Percentiles rank a stretch among this genome's conserved stretches.
phyloP scores from a whole-genome alignment of 345 rosid species.

The Jatropha curcas region DNA sequence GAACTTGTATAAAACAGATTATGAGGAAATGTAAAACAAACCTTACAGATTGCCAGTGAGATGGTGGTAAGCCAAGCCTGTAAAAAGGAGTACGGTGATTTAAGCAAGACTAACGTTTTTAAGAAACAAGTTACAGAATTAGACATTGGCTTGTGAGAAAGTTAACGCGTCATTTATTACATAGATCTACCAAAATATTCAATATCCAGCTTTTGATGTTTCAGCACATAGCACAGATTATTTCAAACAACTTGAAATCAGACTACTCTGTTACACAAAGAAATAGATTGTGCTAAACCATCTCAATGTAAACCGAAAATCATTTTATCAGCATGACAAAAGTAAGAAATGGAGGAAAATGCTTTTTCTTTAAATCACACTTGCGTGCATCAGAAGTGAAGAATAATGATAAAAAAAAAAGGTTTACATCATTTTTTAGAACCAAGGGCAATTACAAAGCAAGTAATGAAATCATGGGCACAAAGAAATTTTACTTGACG shows the following conservation, averaged over 20 bases:
- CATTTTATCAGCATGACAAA: not conserved
- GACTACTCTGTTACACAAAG: not conserved
- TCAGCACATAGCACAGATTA: not conserved
- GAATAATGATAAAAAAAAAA: not conserved
- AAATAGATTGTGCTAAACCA: not conserved
- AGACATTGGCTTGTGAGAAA: not conserved
- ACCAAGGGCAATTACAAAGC: not conserved
- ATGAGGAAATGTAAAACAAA: conserved; percentile 32
- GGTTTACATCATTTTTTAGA: not conserved
- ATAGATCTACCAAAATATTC: not conserved
- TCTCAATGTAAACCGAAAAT: not conserved
- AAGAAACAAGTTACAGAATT: not conserved
- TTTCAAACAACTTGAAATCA: not conserved
- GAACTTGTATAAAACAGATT: conserved; percentile 1
- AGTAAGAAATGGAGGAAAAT: not conserved
- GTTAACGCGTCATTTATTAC: not conserved
- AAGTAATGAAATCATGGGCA: not conserved
- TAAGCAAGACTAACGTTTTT: not conserved
- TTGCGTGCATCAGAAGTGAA: not conserved
- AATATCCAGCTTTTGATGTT: not conserved
- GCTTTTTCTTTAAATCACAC: not conserved
- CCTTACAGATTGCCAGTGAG: conserved; percentile 78
- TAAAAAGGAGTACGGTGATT: conserved; percentile 5
- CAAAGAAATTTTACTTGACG: too few species aligned
- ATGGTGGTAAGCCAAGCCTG: conserved; percentile 95